A percentile compares a stretch with the other conserved stretches of the same genome.
Conservation (phyloP, 1,284 basidiomycete species). For the Amylostereum chailletii region DNA sequence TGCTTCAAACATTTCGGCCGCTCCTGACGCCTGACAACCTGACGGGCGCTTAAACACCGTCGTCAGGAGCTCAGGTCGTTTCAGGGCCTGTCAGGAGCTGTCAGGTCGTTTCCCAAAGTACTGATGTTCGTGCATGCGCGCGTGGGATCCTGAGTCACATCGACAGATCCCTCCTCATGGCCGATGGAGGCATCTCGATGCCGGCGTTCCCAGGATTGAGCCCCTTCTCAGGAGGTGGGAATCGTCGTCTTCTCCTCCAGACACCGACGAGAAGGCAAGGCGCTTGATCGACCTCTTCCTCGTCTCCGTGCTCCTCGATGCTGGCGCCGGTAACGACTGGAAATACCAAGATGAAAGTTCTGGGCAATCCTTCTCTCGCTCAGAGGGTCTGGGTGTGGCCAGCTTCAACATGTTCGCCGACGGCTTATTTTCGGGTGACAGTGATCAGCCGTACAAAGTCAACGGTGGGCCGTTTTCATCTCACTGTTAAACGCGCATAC, state of each 20-base stretch:
- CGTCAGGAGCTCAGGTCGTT: too few species aligned
- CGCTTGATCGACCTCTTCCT: slow-evolving; percentile 87
- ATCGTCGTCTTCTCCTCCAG: slow-evolving; percentile 32
- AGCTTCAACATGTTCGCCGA: slow-evolving; percentile 83
- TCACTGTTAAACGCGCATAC: neutral
- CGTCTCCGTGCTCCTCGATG: slow-evolving; percentile 89
- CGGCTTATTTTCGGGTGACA: slow-evolving; percentile 75
- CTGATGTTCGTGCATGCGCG: neutral
- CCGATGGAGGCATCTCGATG: slow-evolving; percentile 84
- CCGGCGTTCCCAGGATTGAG: slow-evolving; percentile 51
- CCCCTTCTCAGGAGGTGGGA: slow-evolving; percentile 54
- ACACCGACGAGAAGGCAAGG: slow-evolving; percentile 55
- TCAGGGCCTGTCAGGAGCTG: too few species aligned
- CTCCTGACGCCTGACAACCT: too few species aligned
- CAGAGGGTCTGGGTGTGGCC: slow-evolving; percentile 90
- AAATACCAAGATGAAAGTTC: slow-evolving; percentile 59
- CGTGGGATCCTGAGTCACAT: neutral
- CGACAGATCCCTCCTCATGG: slow-evolving; percentile 82
- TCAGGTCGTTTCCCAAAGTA: too few species aligned
- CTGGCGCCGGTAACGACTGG: slow-evolving; percentile 87
- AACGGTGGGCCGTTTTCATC: slow-evolving; percentile 49
- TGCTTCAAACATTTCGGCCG: too few species aligned
- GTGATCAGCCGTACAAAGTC: slow-evolving; percentile 58
- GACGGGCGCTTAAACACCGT: too few species aligned
- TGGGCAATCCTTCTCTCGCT: slow-evolving; percentile 59